Evolutionary conservation across 768 basidiomycete genomes (phyloP), one percentile per base, ranked within the genome.

Genomic region (Suillus lakei): DNA sequence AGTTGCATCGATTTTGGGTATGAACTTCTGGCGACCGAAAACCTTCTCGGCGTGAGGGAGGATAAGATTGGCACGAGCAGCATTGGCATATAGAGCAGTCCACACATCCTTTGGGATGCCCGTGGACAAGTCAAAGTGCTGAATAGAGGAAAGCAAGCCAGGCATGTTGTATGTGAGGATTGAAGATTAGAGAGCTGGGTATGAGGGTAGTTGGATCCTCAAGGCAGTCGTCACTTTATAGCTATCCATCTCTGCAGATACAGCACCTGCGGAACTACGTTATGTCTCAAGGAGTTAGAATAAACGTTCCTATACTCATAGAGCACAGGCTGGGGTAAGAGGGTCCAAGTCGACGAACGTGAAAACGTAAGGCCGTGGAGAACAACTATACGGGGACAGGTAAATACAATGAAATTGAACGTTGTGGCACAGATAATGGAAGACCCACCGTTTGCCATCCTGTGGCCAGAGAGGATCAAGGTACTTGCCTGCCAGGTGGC

Each of bases 61-160:
- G 41, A 85, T 73, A 64, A 77, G 73, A 56, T 86, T 85, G 12
- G 81, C 77, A 32, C 73, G 69, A 1, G 68, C 69, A 51, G 82
- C 77, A 10, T 79, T 66, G 23, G 59, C 62, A 12, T n/a, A 60
- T 44, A 83, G 65, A 7, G 68, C 66, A 2, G 41, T 65, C 77
- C 78, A 80, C 8, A 82, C 77, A 4, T 62, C 56, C 0, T 26
- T 7, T 8, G 68, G 55, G 21, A 84, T 64, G 6, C 65, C 66
- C 0, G 64, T 54, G 30, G 68, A 68, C 16, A 61, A 43, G 4
- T 62, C 67, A 68, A 2, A 64, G 6, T 16, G 18, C 12, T 34
- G 66, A 58, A 63, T 63, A 30, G 61, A 38, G 28, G 53, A 51
- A 54, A 13, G 13, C 46, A 36, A 44, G 56, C 30, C 61, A 53